phyloP scores from a whole-genome alignment of 2,329 filamentous ascomycete species.

The Grosmannia serpens region DNA sequence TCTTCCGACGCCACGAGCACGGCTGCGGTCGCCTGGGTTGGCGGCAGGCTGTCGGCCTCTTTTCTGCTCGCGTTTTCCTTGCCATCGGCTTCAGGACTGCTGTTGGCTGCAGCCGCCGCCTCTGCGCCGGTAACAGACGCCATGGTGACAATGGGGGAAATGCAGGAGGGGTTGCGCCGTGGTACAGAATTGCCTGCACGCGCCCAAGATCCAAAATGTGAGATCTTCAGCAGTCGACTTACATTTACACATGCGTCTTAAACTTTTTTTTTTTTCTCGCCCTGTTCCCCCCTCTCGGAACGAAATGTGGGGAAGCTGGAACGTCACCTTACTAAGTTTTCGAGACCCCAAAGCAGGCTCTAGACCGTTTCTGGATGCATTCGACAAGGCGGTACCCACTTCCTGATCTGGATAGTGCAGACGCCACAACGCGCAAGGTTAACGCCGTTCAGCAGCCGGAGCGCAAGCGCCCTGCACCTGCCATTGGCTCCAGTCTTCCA shows the following conservation, averaged over 20 bases:
- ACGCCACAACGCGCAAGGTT: not conserved
- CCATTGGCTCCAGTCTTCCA: not conserved
- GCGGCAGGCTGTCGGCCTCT: slow-evolving; percentile 30
- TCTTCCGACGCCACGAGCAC: slow-evolving; percentile 77
- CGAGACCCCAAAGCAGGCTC: not conserved
- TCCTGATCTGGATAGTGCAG: not conserved
- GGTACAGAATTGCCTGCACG: not conserved
- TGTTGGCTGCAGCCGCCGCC: not conserved
- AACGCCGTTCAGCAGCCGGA: not conserved
- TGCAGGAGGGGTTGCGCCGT: not conserved
- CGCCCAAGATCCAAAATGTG: not conserved
- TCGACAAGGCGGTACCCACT: not conserved
- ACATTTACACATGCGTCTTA: not conserved
- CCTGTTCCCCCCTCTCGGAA: not conserved
- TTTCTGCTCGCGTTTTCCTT: too few species aligned
- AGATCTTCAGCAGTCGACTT: not conserved
- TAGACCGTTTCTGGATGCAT: not conserved
- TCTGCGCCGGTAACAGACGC: not conserved
- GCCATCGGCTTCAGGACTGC: too few species aligned
- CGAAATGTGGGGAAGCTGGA: not conserved
- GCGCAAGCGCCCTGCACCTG: not conserved
- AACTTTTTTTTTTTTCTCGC: not conserved
- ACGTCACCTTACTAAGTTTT: not conserved
- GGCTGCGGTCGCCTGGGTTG: slow-evolving; percentile 58
- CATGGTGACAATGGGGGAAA: not conserved